Evolutionary conservation across 2,329 filamentous ascomycete species (phyloP).

Genomic region (Aspergillus ochraceus): DNA sequence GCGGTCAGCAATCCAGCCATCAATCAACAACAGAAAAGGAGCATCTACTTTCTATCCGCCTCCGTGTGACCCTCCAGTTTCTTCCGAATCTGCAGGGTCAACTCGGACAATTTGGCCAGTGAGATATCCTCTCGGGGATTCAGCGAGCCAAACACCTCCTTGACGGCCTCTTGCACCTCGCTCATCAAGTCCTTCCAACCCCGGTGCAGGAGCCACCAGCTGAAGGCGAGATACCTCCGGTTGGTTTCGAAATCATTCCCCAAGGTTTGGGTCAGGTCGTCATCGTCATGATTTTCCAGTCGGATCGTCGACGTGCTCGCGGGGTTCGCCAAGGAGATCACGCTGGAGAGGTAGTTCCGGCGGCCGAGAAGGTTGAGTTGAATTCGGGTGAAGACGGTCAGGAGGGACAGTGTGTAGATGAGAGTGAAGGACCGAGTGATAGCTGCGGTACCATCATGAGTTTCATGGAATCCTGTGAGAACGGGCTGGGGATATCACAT

Average conservation of each 20-base stretch:
- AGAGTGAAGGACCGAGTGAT: conserved; percentile 89
- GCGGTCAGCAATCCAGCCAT: conserved; percentile 24
- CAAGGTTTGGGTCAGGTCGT: conserved; percentile 81
- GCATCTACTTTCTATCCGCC: conserved; percentile 57
- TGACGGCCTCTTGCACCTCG: conserved; percentile 81
- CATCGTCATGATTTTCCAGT: conserved; percentile 91
- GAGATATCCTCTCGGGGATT: conserved; percentile 87
- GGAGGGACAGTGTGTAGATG: conserved; percentile 83
- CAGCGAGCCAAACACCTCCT: conserved; percentile 82
- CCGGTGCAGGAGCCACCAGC: conserved; percentile 94
- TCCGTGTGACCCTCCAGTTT: conserved; percentile 76
- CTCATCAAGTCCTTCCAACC: conserved; percentile 83
- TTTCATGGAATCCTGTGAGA: background rate
- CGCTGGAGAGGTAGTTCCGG: conserved; percentile 91
- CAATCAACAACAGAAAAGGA: background rate
- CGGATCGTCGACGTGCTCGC: conserved; percentile 74
- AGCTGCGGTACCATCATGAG: conserved; percentile 53
- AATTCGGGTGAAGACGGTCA: conserved; percentile 89
- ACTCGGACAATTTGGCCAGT: conserved; percentile 73
- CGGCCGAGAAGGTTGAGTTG: conserved; percentile 96
- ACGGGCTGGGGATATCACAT: conserved; percentile 19
- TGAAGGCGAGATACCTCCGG: conserved; percentile 89
- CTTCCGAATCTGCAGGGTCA: conserved; percentile 80
- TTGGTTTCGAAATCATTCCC: conserved; percentile 97
- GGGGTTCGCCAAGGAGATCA: conserved; percentile 83